phyloP scores from a whole-genome alignment of 805 yeast genomes.

The Priceomyces carsonii region DNA sequence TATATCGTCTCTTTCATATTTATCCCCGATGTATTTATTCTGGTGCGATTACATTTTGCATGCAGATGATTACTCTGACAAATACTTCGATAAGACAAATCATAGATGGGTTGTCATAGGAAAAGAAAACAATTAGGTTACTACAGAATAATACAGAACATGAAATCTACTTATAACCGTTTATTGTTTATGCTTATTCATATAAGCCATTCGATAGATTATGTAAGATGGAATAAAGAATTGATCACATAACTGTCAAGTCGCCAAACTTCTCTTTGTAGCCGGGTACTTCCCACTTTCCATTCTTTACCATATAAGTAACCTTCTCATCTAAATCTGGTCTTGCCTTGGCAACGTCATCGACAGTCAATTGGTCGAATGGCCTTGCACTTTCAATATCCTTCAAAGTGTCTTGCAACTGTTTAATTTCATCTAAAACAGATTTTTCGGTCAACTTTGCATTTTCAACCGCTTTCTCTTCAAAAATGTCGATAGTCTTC shows the following conservation, averaged over 20 bases:
- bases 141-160: no score
- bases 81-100: slow-evolving; percentile 5
- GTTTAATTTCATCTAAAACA: slow-evolving; percentile 81
- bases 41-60: slow-evolving; percentile 13
- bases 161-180: no score
- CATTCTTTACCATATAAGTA: slow-evolving; percentile 89
- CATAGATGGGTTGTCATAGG: slow-evolving; percentile 7
- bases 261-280: slow-evolving; percentile 98
- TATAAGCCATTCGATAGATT: slow-evolving; percentile 2
- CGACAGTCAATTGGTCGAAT: slow-evolving; percentile 94
- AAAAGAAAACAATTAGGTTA: no score
- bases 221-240: slow-evolving; percentile 1
- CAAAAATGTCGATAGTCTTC: slow-evolving; percentile 89
- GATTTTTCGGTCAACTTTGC: slow-evolving; percentile 91
- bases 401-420: slow-evolving; percentile 82
- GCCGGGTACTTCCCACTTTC: slow-evolving; percentile 98
- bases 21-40: slow-evolving; percentile 12
- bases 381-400: slow-evolving; percentile 98
- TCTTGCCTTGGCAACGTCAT: slow-evolving; percentile 91
- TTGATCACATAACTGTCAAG: slow-evolving; percentile 81
- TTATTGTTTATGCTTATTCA: slow-evolving; percentile 5
- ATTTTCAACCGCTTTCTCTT: slow-evolving; percentile 92
- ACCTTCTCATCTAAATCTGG: slow-evolving; percentile 98
- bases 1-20: slow-evolving; percentile 3
- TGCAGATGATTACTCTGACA: slow-evolving; percentile 6